Evolutionary conservation across 768 basidiomycete genomes (phyloP).

Genomic region (Lactifluus echinatus): DNA sequence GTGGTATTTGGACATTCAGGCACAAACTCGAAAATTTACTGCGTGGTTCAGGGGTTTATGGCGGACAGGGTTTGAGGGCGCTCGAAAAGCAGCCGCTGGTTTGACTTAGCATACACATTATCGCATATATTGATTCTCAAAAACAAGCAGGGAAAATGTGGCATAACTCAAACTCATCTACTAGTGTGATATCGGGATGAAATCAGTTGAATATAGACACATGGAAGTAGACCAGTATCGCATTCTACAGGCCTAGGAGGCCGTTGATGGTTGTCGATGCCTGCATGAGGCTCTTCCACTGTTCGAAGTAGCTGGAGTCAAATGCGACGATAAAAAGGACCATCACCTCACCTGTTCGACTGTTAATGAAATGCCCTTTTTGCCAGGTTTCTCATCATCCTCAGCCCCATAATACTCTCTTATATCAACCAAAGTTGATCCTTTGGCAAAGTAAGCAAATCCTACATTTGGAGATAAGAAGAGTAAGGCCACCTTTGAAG

Average conservation of each 20-base stretch:
- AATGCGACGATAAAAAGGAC: not conserved
- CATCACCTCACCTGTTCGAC: conserved; percentile 49
- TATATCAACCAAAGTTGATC: conserved; percentile 54
- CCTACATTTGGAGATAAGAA: conserved; percentile 18
- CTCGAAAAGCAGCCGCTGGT: conserved; percentile 65
- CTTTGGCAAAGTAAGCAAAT: conserved; percentile 26
- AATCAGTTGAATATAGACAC: not conserved
- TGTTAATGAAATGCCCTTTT: conserved; percentile 67
- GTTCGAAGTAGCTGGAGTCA: conserved; percentile 33
- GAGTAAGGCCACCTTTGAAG: conserved; percentile 35
- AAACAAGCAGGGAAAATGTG: not conserved
- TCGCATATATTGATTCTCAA: conserved; percentile 5
- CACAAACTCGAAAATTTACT: conserved; percentile 40
- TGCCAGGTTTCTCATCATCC: conserved; percentile 60
- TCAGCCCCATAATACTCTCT: conserved; percentile 58
- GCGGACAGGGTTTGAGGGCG: conserved; percentile 52
- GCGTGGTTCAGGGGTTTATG: conserved; percentile 64
- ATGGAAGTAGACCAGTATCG: not conserved
- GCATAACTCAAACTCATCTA: not conserved
- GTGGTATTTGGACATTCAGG: conserved; percentile 53
- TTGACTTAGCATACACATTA: conserved; percentile 31
- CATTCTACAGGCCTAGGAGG: not conserved
- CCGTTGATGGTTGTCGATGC: conserved; percentile 1
- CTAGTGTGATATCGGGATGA: not conserved
- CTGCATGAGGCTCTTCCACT: conserved; percentile 17